Evolutionary conservation across 2,329 filamentous ascomycete genomes (phyloP).

Genomic region (Aspergillus bombycis): DNA sequence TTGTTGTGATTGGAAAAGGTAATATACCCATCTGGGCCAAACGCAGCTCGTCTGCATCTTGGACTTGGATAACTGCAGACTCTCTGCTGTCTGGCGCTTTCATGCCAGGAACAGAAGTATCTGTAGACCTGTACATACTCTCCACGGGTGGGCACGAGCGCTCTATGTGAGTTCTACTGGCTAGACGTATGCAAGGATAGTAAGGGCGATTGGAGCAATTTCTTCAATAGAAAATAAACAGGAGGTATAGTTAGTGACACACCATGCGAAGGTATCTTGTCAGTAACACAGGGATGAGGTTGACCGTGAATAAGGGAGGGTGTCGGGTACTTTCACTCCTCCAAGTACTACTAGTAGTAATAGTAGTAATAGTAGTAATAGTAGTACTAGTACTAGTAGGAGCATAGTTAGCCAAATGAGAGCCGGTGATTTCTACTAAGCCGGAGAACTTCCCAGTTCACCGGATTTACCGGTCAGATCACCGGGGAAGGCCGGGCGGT

Average conservation of each 20-base stretch:
- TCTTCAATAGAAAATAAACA: neutral
- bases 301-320: neutral
- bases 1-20: neutral
- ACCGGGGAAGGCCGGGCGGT: neutral
- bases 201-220: neutral
- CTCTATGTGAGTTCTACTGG: neutral
- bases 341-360: neutral
- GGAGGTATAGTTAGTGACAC: neutral
- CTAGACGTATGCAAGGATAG: neutral
- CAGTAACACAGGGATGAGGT: neutral
- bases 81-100: conserved; percentile 3
- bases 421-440: neutral
- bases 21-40: conserved; percentile 50
- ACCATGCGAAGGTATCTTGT: neutral
- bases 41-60: conserved; percentile 45
- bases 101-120: conserved; percentile 5
- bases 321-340: neutral
- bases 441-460: neutral
- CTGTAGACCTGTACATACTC: conserved; percentile 19
- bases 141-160: neutral
- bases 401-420: neutral
- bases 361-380: neutral
- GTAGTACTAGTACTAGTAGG: neutral
- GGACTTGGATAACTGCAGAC: conserved; percentile 22
- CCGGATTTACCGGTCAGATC: neutral